Conservation (phyloP, 495 filamentous ascomycete species). For the Trichocladium uniseriatum region DNA sequence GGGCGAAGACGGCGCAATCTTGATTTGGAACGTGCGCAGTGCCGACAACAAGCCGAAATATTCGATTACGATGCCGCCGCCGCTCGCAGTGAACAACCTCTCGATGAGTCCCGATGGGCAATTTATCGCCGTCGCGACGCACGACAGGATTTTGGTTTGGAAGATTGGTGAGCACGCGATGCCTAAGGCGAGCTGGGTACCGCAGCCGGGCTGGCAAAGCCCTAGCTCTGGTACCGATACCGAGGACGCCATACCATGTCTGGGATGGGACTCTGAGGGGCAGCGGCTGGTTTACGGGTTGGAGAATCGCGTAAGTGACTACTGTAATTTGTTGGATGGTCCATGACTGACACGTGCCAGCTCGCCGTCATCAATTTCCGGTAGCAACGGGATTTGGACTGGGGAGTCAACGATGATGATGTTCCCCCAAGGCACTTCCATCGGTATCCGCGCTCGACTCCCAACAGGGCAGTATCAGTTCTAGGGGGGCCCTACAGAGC, state of each 20-base stretch:
- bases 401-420: background rate
- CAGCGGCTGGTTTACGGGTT: constrained; percentile 61
- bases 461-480: too few relatives aligned
- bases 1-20: constrained; percentile 55
- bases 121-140: constrained; percentile 59
- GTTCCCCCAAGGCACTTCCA: background rate
- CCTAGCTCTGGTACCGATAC: constrained; percentile 37
- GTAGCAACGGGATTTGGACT: constrained; percentile 15
- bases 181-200: constrained; percentile 52
- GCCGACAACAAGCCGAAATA: constrained; percentile 46
- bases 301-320: constrained; percentile 19
- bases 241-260: constrained; percentile 44
- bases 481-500: too few relatives aligned
- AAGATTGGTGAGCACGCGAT: constrained; percentile 56
- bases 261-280: constrained; percentile 71
- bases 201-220: constrained; percentile 42
- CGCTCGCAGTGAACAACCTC: constrained; percentile 48
- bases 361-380: constrained; percentile 40
- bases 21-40: constrained; percentile 58
- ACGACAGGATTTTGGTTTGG: constrained; percentile 59
- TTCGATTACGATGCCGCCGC: constrained; percentile 45
- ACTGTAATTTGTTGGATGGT: background rate
- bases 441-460: background rate
- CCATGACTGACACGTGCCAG: background rate
- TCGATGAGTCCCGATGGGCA: constrained; percentile 66